phyloP scores from a whole-genome alignment of 805 yeast genomes.

The Citeromyces matritensis region DNA sequence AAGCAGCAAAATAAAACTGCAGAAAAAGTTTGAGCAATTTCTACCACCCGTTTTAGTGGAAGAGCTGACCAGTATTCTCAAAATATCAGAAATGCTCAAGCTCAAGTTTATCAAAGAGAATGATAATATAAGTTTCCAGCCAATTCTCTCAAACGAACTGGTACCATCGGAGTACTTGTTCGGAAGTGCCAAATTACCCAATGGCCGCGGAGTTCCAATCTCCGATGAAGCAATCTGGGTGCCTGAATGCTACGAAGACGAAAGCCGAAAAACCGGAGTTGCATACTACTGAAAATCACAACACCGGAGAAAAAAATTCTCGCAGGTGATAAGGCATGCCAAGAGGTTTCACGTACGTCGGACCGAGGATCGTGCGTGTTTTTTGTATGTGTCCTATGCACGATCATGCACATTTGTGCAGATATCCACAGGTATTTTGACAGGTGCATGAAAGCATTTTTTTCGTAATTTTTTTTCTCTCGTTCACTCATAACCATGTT shows the following conservation, averaged over 20 bases:
- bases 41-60: constrained; percentile 1
- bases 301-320: no score
- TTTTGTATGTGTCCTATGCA: no score
- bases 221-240: constrained; percentile 1
- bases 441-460: background rate
- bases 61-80: constrained; percentile 1
- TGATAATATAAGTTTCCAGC: constrained; percentile 2
- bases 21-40: background rate
- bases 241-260: background rate
- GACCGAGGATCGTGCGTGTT: no score
- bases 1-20: constrained; percentile 1
- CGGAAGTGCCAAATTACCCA: constrained; percentile 2
- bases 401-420: no score
- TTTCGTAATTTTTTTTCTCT: background rate
- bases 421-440: no score
- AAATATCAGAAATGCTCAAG: constrained; percentile 1
- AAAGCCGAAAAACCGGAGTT: no score
- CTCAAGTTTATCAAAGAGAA: constrained; percentile 3
- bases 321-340: no score
- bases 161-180: constrained; percentile 1
- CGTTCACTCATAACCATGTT: background rate
- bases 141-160: background rate
- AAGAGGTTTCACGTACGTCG: no score
- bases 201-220: constrained; percentile 2
- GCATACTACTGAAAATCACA: no score